A percentile compares a stretch with the other conserved stretches of the same genome.
These are phyloP conservation scores for Camelina neglecta DNA, from an alignment of 345 rosid species.

Conservation along the genomic window DNA sequence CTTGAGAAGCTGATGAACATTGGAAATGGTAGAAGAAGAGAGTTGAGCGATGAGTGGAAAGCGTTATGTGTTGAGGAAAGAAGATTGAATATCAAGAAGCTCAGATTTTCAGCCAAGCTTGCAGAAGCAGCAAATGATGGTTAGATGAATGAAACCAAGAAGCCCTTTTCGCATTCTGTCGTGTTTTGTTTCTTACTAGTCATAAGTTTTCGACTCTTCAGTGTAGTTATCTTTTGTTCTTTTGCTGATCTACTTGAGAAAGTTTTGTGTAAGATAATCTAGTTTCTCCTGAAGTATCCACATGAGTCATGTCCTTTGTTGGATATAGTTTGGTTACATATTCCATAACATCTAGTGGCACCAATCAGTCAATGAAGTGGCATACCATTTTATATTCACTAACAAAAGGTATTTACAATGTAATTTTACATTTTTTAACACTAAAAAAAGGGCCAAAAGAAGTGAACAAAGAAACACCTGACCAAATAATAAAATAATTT, in stretches of 20 bases:
- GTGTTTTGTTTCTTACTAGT: neutral
- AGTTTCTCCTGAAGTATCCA: neutral
- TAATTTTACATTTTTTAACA: conserved; percentile 33
- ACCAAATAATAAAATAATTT: conserved; percentile 35
- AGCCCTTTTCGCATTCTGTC: neutral
- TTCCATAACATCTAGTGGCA: neutral
- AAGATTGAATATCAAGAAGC: conserved; percentile 19
- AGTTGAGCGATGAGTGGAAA: conserved; percentile 32
- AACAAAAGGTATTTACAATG: conserved; percentile 27
- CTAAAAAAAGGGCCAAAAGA: neutral
- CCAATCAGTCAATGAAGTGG: neutral
- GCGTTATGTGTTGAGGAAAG: conserved; percentile 8
- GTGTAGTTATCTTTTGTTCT: neutral
- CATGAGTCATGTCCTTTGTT: neutral
- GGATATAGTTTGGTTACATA: neutral
- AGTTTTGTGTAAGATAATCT: neutral
- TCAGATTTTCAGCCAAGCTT: conserved; percentile 18
- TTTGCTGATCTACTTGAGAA: neutral
- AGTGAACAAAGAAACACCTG: conserved; percentile 5
- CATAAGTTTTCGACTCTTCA: neutral
- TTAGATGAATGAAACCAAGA: conserved; percentile 9
- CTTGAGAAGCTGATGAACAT: conserved; percentile 18
- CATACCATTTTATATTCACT: conserved; percentile 18
- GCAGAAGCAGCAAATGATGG: conserved; percentile 5
- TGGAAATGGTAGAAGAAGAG: neutral